Evolutionary conservation across 2,329 filamentous ascomycete genomes (phyloP), one percentile per base, ranked within the genome.

Genomic region (Arachnomyces sp.): DNA sequence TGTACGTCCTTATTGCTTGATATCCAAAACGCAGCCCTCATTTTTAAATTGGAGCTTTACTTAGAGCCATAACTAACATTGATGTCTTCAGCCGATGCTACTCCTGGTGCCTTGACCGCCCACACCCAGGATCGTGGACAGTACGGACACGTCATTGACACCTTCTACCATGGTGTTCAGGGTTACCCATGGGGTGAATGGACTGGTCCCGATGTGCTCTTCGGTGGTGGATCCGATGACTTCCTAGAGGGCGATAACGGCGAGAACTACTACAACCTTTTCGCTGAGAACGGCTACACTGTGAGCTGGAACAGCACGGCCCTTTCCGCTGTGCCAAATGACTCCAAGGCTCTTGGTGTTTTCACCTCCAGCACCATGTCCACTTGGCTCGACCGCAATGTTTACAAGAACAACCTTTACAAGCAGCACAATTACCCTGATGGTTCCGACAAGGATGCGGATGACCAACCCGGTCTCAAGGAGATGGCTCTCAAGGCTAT

Each of bases 401-500:
- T 93, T 49, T 92, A 84, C 70, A 76, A 68, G 7, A 67, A 79
- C 16, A 88, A 90, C 64, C 67, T 90, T 16, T 67, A 72, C 49
- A 70, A 63, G 34, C 72, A 81, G 46, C 73, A 74, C 43, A 85
- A 89, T 60, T 73, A 82, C 51, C 84, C 86, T 1, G 70, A 75
- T 8, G 84, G 84, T 37, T 72, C 72, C 46, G 70, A 73, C 31
- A 68, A 66, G 12, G 68, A 82, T 31, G 84, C 84, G 4, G 70
- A 74, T 6, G 84, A 92, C 55, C 77, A 90, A 18, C 86, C 86
- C 1, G 86, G 86, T 3, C 77, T 92, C 37, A 90, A 87, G 65
- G 84, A 92, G 33, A 93, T 93, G 86, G 89, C 86, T 0, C 70
- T 89, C 51, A 93, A 93, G 69, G 85, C 85, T 16, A 75, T 92